Base-by-base conservation (phyloP, 768 basidiomycete genomes). In the Amanita pseudoporphyria region DNA sequence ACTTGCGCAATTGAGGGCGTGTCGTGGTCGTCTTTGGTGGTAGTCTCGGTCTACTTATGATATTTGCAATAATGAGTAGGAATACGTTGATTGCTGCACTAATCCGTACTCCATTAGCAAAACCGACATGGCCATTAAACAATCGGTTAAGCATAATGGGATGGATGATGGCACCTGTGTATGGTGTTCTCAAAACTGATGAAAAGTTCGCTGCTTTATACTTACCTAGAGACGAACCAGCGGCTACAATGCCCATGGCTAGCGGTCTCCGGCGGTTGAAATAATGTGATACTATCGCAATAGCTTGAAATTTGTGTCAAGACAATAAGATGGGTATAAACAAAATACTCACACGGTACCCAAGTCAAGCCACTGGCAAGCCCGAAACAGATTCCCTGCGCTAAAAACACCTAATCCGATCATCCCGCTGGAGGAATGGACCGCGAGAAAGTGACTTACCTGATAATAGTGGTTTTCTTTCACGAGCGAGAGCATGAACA, bases 131-230 rank as follows among this genome's bases (percentile, higher is more conserved):
- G 6, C 65, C 58, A 51, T 62, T 57, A 39, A 71, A 67, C 3
- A 71, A 61, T 38, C 70, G 68, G 56, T 83, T 82, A 30, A 84
- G 61, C 68, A 81, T 70, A 56, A 81, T 77, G 0, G 78, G 77
- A 49, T 79, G 77, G 3, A 80, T 47, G 18, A 77, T 67, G 19
- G 77, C 74, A 6, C 81, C 79, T 64, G 43, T n/a, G 1, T 46
- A 31, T 14, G 48, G 37, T 5, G 10, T 18, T 22, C 31, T 24
- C 14, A 36, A 21, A 7, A 28, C 26, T 4, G 26, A 28, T 7
- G 26, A 28, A 28, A 28, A 28, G 7, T 28, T 28, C 26, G 26
- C 26, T 7, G 26, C 26, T 7, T 7, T 3, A 28, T 7, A 28
- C 7, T 7, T 28, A 28, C 26, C 26, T 28, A 28, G 26, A 28